These are phyloP conservation scores for Phytopythium aichiense DNA, from an alignment of 352 stramenopile genomes.

Conservation along the genomic window DNA sequence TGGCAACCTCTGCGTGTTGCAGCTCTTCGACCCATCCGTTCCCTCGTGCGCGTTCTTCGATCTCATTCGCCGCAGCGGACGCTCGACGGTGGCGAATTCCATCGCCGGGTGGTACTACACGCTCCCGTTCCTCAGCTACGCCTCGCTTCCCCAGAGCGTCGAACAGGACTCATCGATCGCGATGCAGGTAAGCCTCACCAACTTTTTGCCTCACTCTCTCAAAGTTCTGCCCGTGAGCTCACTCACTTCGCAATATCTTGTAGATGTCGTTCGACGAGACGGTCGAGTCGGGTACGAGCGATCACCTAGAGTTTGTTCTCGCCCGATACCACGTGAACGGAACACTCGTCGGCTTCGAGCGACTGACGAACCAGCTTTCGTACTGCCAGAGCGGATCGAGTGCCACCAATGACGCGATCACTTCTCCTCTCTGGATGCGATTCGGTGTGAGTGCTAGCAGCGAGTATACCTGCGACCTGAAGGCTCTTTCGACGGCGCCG, in stretches of 20 bases:
- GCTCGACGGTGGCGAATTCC: conserved; percentile 34
- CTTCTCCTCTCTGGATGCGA: conserved; percentile 65
- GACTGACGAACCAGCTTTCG: conserved; percentile 72
- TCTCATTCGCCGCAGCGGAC: conserved; percentile 58
- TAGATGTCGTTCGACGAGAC: conserved; percentile 82
- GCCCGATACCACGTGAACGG: conserved; percentile 88
- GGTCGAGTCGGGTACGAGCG: conserved; percentile 31
- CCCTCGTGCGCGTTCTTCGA: conserved; percentile 75
- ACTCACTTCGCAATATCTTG: not conserved
- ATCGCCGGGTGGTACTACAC: conserved; percentile 66
- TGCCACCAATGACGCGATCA: conserved; percentile 28
- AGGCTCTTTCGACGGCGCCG: conserved; percentile 26
- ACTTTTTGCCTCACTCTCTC: not conserved
- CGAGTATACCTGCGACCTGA: conserved; percentile 72
- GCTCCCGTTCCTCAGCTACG: conserved; percentile 90
- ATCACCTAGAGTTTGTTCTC: conserved; percentile 83
- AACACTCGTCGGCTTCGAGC: conserved; percentile 69
- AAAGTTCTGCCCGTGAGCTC: not conserved
- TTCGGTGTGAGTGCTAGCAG: conserved; percentile 69
- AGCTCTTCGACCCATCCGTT: conserved; percentile 70
- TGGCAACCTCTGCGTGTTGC: conserved; percentile 92
- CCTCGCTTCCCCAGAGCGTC: conserved; percentile 46
- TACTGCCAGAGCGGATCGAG: conserved; percentile 51
- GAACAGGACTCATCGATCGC: conserved; percentile 58
- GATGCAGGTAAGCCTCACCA: conserved; percentile 51